Evolutionary conservation across 1,284 basidiomycete genomes (phyloP), one percentile per base, ranked within the genome.

Genomic region (Trametes versicolor): DNA sequence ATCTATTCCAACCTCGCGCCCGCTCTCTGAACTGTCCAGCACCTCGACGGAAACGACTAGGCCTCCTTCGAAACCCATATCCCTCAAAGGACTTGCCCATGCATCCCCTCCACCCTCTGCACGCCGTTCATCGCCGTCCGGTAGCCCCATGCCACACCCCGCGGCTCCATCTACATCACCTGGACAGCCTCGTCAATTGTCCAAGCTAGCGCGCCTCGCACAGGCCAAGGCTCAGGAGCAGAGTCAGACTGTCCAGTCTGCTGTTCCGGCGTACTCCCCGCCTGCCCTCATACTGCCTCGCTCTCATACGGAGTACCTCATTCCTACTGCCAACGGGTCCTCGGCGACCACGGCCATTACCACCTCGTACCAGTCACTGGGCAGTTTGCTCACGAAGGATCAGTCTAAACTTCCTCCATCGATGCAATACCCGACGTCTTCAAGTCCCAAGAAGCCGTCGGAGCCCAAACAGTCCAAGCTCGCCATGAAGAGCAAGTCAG

Each of bases 271-370:
- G 5, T 36, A 52, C 5, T 41, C 41, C 2, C 52, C 62, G 10
- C 66, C 70, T 0, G 64, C 65, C 2, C 57, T 74, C 10, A 69
- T 68, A 10, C 48, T 69, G 15, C 71, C 72, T 6, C 66, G 73
- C 19, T 71, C 76, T 12, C 73, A 71, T 48, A 93, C 91, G 4
- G 86, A 92, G 72, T 91, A 89, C 73, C 76, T 93, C 9, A 89
- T 85, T 15, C 91, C 91, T 0, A 89, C 90, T 48, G 89, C 89
- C 9, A 93, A 93, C 71, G 90, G 90, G 0, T 78, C 89, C 2
- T 88, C 89, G 17, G 91, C 87, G 15, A 93, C 91, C 0, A 93
- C 91, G 15, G 91, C 91, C 1, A 93, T 93, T 71, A 93, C 91
- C 0, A 93, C 92, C 1, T 87, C 89, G 0, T 92, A 91, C 68